These are phyloP conservation scores for Blastocladiella emersonii DNA, from an alignment of 371 early-diverging fungal species.

Conservation along the genomic window DNA sequence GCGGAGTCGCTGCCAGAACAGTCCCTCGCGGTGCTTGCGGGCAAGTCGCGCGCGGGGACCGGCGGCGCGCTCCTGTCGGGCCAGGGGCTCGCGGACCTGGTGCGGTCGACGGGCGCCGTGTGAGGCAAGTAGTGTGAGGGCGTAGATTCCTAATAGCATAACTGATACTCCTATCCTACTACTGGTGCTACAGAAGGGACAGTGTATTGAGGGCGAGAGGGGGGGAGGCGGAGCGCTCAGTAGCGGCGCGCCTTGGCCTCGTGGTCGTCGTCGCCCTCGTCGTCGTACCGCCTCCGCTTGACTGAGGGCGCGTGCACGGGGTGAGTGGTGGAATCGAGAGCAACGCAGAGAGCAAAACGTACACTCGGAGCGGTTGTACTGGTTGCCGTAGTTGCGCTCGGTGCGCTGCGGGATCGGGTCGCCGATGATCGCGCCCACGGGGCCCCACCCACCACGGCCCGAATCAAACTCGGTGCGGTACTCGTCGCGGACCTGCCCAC, in stretches of 20 bases:
- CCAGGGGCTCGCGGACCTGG: neutral
- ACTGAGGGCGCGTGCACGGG: neutral
- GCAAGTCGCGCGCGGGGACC: too few relatives aligned
- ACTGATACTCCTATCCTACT: too few relatives aligned
- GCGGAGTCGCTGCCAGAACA: too few relatives aligned
- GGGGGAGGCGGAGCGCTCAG: too few relatives aligned
- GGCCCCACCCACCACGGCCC: slow-evolving; percentile 95
- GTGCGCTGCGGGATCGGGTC: neutral
- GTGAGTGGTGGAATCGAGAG: too few relatives aligned
- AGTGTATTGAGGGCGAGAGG: too few relatives aligned
- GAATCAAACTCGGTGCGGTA: slow-evolving; percentile 86
- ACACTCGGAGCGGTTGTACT: neutral
- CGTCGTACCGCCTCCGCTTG: neutral
- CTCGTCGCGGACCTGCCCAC: slow-evolving; percentile 94
- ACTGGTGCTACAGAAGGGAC: too few relatives aligned
- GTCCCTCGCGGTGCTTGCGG: too few relatives aligned
- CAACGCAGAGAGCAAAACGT: too few relatives aligned
- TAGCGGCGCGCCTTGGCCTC: neutral
- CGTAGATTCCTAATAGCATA: too few relatives aligned
- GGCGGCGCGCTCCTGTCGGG: neutral
- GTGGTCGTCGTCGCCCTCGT: neutral
- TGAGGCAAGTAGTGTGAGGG: too few relatives aligned
- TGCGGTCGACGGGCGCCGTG: neutral
- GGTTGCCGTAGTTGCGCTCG: neutral
- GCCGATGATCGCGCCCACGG: slow-evolving; percentile 34